Base-by-base conservation (phyloP, 129 eudicot genomes). In the Arctium minus region DNA sequence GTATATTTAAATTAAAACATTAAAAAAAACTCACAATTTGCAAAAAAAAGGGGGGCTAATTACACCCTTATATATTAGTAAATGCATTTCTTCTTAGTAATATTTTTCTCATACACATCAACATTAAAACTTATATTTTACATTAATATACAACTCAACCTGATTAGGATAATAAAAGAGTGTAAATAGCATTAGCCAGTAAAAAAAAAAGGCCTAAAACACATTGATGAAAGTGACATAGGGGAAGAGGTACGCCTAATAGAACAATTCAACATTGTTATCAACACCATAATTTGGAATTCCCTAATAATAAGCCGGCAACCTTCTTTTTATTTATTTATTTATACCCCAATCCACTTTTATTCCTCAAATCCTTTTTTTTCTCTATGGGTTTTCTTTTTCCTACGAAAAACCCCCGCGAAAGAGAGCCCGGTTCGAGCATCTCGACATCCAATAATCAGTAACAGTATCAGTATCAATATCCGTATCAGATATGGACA, bases 201-300 rank as follows among this genome's bases (percentile, higher is more conserved):
- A n/a, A n/a, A n/a, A n/a, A n/a, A n/a, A n/a, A n/a, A n/a, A n/a
- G 0, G 3, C 40, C 0, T 40, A 6, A 10, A 0, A 46, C 7
- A 53, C 22, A 60, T 40, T 40, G 36, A 73, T 72, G 77, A 73
- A 73, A 73, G n/a, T 40, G 77, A 73, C 77, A 64, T 18, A 32
- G 2, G 31, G 64, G 74, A 13, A 79, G 73, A 62, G 38, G 75
- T 64, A 84, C 93, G 53, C 78, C 70, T 33, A 84, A 89, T 87
- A 84, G 90, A 89, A 92, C 93, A 89, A 89, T 85, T 83, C 87
- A 70, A 74, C 92, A 77, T 92, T 86, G 92, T 86, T 84, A 86
- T 84, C 65, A 72, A 79, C 92, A 87, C 81, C 90, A 79, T 86
- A 92, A 86, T 76, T 79, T 89, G 96, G 80, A 90, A 83, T n/a